Evolutionary conservation across 345 rosid species (phyloP).

Genomic region (Euphorbia lathyris): DNA sequence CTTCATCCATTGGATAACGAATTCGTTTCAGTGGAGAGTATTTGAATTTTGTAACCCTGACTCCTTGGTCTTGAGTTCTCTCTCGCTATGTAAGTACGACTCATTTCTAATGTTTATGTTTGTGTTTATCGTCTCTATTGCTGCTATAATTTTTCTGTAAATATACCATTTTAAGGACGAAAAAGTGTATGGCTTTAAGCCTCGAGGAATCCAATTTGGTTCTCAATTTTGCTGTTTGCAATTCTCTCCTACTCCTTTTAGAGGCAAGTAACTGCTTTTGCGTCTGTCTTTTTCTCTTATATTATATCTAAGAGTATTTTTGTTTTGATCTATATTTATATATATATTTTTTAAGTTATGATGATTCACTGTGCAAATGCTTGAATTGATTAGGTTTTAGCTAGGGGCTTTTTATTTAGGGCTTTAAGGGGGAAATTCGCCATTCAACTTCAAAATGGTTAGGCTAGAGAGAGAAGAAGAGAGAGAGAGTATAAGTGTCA

Average conservation of each 20-base stretch:
- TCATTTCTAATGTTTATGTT: neutral
- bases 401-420: too few relatives aligned
- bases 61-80: neutral
- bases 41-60: neutral
- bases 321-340: neutral
- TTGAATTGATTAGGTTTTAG: neutral
- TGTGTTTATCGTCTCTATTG: neutral
- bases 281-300: neutral
- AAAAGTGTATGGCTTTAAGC: slow-evolving; percentile 32
- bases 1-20: too few relatives aligned
- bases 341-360: neutral
- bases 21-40: too few relatives aligned
- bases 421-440: too few relatives aligned
- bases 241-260: slow-evolving; percentile 49
- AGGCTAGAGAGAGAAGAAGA: too few relatives aligned
- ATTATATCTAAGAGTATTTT: neutral
- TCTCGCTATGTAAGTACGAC: neutral
- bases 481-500: too few relatives aligned
- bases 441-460: too few relatives aligned
- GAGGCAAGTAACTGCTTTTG: slow-evolving; percentile 33
- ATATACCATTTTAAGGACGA: neutral
- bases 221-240: slow-evolving; percentile 48
- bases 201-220: slow-evolving; percentile 50
- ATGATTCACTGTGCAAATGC: neutral
- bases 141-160: neutral